These are phyloP conservation scores for Copromyces sp. DNA, from an alignment of 495 filamentous ascomycete genomes.

Conservation along the genomic window DNA sequence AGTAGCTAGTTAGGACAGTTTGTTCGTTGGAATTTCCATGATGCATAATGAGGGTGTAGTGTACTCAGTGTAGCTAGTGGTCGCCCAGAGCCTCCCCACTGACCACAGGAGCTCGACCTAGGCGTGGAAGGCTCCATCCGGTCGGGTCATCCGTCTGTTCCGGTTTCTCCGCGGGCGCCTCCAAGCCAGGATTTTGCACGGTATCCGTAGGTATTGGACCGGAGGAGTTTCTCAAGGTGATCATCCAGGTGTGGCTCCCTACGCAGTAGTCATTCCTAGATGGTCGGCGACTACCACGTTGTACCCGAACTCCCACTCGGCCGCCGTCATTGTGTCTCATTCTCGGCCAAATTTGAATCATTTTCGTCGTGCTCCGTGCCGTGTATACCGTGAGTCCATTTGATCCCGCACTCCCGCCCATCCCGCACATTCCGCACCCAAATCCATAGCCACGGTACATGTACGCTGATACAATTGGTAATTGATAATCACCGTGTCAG, in stretches of 20 bases:
- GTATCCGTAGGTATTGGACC: neutral
- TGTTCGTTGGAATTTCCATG: neutral
- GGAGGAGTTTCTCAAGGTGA: neutral
- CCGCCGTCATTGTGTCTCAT: neutral
- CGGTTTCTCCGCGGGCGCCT: conserved; percentile 10
- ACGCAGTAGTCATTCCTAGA: neutral
- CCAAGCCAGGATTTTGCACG: neutral
- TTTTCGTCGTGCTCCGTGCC: neutral
- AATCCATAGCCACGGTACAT: neutral
- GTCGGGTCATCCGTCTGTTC: conserved; percentile 17
- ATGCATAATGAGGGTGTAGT: neutral
- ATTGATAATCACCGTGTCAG: neutral
- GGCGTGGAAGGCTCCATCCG: conserved; percentile 9
- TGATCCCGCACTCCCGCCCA: neutral
- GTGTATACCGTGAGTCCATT: neutral
- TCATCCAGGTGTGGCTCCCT: neutral
- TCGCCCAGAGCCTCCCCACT: conserved; percentile 2
- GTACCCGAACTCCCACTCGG: neutral
- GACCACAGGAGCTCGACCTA: neutral
- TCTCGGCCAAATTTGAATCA: neutral
- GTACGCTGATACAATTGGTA: neutral
- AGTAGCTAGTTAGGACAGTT: neutral
- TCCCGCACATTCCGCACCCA: neutral
- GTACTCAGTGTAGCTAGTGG: neutral
- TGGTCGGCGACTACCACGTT: neutral